Conservation (phyloP, 495 filamentous ascomycete genomes). For the Daldinia grandis region DNA sequence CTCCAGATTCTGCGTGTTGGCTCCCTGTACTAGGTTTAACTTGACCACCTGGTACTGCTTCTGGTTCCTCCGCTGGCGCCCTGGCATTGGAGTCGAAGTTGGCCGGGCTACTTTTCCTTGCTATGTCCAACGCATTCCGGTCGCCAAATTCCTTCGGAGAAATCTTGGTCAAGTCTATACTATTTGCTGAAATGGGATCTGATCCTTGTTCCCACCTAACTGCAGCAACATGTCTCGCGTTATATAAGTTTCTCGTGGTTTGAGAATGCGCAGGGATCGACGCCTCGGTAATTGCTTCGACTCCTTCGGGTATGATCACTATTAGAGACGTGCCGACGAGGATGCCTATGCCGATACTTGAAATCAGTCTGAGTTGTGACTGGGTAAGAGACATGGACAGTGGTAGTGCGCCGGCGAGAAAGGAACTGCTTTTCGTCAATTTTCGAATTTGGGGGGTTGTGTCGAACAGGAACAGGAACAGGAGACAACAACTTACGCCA, state of each 20-base stretch:
- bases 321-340: constrained; percentile 94
- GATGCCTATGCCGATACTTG: constrained; percentile 91
- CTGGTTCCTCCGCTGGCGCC: constrained; percentile 28
- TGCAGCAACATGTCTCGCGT: constrained; percentile 24
- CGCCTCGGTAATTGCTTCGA: constrained; percentile 86
- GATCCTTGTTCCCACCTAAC: constrained; percentile 38
- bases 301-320: constrained; percentile 96
- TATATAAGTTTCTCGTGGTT: constrained; percentile 38
- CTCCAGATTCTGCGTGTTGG: constrained; percentile 44
- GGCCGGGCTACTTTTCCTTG: not conserved
- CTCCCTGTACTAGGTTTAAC: constrained; percentile 14
- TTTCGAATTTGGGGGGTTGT: constrained; percentile 22
- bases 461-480: too few species aligned
- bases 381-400: constrained; percentile 89
- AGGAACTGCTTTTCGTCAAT: constrained; percentile 71
- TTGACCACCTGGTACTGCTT: constrained; percentile 17
- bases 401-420: constrained; percentile 91
- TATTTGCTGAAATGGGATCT: constrained; percentile 1
- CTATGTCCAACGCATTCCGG: constrained; percentile 1
- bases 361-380: constrained; percentile 86
- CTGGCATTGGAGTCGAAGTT: constrained; percentile 17
- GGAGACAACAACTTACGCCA: constrained; percentile 71
- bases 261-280: constrained; percentile 56
- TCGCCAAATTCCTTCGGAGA: not conserved
- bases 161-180: constrained; percentile 10